Percentiles rank a stretch among this genome's conserved stretches.
Evolutionary conservation across 345 rosid species (phyloP).

Genomic region (Noccaea caerulescens): DNA sequence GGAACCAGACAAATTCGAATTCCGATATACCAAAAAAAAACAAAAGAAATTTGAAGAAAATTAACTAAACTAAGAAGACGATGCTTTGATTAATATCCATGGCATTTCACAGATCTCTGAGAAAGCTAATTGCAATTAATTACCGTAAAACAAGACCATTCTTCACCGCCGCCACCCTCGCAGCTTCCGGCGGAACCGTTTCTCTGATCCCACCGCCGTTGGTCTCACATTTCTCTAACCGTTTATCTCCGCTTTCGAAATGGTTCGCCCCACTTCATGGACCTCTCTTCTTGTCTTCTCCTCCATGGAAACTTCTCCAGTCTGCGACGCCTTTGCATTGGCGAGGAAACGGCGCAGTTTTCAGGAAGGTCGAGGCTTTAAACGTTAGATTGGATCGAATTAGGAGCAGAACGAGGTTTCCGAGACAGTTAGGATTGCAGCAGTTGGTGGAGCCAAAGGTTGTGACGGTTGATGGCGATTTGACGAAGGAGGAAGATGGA

Average conservation of each 20-base stretch:
- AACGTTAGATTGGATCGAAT: conserved; percentile 52
- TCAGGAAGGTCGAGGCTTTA: conserved; percentile 61
- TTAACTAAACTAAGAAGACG: neutral
- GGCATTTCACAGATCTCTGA: conserved; percentile 62
- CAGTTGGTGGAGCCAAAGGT: conserved; percentile 30
- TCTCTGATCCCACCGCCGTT: conserved; percentile 45
- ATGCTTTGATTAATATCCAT: conserved; percentile 46
- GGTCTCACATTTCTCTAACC: conserved; percentile 36
- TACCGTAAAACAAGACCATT: conserved; percentile 46
- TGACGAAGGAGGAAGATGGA: conserved; percentile 30
- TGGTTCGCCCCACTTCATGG: conserved; percentile 76
- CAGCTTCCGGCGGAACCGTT: conserved; percentile 34
- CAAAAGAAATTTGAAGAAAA: neutral
- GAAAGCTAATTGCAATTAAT: conserved; percentile 43
- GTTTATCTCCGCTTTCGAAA: conserved; percentile 50
- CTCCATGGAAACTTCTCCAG: conserved; percentile 92
- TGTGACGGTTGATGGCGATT: conserved; percentile 29
- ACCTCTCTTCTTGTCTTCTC: conserved; percentile 74
- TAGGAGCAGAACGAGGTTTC: conserved; percentile 39
- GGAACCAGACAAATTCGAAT: conserved; percentile 16
- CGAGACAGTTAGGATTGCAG: conserved; percentile 32
- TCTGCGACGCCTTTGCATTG: conserved; percentile 71
- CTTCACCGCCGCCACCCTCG: conserved; percentile 45
- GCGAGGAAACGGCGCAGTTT: conserved; percentile 55
- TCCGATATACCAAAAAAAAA: neutral